These are phyloP conservation scores for Fusarium guadeloupense DNA, from an alignment of 2,329 filamentous ascomycete species.

Conservation along the genomic window DNA sequence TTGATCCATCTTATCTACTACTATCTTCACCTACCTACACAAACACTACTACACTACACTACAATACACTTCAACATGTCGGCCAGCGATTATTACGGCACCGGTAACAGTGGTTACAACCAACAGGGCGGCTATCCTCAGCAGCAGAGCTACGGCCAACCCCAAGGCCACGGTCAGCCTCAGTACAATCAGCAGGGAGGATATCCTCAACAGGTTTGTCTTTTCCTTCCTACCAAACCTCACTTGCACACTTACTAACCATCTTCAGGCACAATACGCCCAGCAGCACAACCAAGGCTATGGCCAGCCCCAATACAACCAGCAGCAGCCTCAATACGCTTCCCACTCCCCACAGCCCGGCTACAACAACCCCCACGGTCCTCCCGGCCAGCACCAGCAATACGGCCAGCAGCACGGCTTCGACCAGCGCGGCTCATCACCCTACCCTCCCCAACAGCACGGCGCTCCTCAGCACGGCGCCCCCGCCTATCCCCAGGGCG, in stretches of 20 bases:
- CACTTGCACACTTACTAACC: not conserved
- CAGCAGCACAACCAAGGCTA: conserved; percentile 33
- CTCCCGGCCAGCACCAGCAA: conserved; percentile 41
- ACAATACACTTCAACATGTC: conserved; percentile 47
- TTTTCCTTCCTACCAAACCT: not conserved
- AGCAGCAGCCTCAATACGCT: conserved; percentile 36
- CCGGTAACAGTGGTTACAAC: conserved; percentile 38
- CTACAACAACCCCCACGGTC: conserved; percentile 37
- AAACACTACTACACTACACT: not conserved
- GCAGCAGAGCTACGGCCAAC: conserved; percentile 30
- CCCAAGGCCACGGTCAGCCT: conserved; percentile 32
- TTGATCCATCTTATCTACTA: not conserved
- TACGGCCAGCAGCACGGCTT: conserved; percentile 33
- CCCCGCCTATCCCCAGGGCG: conserved; percentile 39
- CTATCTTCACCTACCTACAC: not conserved
- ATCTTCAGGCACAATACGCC: conserved; percentile 37
- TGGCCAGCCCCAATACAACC: conserved; percentile 25
- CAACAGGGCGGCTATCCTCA: conserved; percentile 41
- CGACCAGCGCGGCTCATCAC: conserved; percentile 32
- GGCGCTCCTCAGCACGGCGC: conserved; percentile 34
- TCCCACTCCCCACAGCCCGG: conserved; percentile 40
- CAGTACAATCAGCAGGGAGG: conserved; percentile 33
- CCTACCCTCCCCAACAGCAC: conserved; percentile 40
- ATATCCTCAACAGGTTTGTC: conserved; percentile 43
- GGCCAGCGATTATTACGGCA: conserved; percentile 51